These are phyloP conservation scores for Auricularia sp. DNA, from an alignment of 768 basidiomycete species.

Conservation along the genomic window DNA sequence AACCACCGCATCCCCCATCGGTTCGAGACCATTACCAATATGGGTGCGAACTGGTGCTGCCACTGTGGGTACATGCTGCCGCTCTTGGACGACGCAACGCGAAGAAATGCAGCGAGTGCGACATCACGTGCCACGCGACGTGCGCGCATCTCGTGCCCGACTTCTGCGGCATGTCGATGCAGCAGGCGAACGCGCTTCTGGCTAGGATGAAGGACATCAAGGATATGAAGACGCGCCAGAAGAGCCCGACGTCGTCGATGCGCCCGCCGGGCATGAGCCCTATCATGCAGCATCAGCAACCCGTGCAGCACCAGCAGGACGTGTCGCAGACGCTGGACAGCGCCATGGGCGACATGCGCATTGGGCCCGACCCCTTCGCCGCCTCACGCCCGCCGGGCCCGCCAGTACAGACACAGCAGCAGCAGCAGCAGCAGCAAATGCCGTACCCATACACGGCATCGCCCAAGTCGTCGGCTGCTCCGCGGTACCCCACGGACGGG, in stretches of 20 bases:
- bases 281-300: constrained; percentile 7
- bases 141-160: constrained; percentile 98
- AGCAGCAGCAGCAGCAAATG: neutral
- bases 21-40: constrained; percentile 93
- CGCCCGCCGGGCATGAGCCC: constrained; percentile 6
- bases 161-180: constrained; percentile 99
- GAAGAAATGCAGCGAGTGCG: constrained; percentile 90
- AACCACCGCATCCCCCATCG: constrained; percentile 99
- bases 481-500: neutral
- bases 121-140: constrained; percentile 92
- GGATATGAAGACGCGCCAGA: constrained; percentile 31
- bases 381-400: neutral
- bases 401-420: neutral
- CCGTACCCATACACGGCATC: neutral
- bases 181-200: constrained; percentile 89
- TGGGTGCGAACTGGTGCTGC: constrained; percentile 98
- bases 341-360: neutral
- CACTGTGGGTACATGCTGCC: constrained; percentile 99
- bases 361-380: neutral
- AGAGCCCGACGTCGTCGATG: neutral
- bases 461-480: neutral
- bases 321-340: constrained; percentile 14
- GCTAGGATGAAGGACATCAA: constrained; percentile 90
- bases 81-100: constrained; percentile 94
- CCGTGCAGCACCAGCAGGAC: constrained; percentile 28